Evolutionary conservation across 1,284 basidiomycete species (phyloP), one percentile per base, ranked within the genome.

Genomic region (Macrocystidia cucumis): DNA sequence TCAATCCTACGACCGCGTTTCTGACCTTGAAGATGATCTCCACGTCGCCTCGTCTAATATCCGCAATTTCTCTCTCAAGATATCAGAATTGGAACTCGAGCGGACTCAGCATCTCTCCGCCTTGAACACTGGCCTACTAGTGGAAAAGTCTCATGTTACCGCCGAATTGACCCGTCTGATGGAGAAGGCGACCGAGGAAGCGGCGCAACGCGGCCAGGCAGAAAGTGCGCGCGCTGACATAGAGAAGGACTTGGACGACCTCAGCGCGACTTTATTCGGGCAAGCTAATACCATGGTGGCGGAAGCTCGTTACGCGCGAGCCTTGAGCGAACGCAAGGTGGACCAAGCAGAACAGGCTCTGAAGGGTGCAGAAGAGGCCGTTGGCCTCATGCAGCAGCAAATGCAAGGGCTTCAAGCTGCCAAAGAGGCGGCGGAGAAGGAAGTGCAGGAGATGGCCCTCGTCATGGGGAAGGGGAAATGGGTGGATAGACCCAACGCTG

Each of bases 251-350:
- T 64, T 98, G 29, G 93, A 97, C 56, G 91, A 97, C 57, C 77
- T 98, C 38, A 91, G 91, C 38, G 91, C 92, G 2, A 79, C 69
- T 37, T 60, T 95, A 12, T 95, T 95, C 51, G 75, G 76, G 43
- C 87, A 91, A 57, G 90, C 90, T 2, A 93, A 95, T 54, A 81
- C 71, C 1, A 95, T 95, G 91, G 90, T 98, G 4, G 91, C 90
- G 0, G 83, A 91, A 46, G 95, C 95, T 29, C 76, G 92, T 4
- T 74, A 86, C 41, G 74, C 71, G 7, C 65, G 63, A 42, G 80
- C 86, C 1, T 66, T 72, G 42, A 91, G 91, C 48, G 90, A 96
- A 53, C 73, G 82, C 31, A 91, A 92, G 50, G 80, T 85, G 6
- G 72, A 75, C 35, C 76, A 83, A 30, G 79, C 91, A 5, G 89